Evolutionary conservation across 805 yeast species (phyloP).

Genomic region (Yarrowia sp.): DNA sequence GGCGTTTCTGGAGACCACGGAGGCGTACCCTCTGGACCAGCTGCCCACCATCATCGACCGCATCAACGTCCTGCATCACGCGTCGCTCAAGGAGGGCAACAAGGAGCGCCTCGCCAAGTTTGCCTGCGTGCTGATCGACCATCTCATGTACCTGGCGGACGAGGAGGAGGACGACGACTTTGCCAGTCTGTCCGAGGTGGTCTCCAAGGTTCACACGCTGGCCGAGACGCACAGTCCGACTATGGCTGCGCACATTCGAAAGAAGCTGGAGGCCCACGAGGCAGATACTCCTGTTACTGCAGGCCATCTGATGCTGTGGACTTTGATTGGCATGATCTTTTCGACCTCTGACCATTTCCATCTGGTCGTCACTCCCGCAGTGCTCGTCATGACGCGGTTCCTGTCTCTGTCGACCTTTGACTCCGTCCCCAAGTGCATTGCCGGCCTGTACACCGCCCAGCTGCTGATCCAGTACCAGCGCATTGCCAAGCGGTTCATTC

Average conservation of each 20-base stretch:
- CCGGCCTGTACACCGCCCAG: slow-evolving; percentile 67
- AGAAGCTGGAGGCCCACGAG: slow-evolving; percentile 49
- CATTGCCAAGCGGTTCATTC: slow-evolving; percentile 73
- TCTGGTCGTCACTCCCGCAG: slow-evolving; percentile 80
- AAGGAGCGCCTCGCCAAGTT: slow-evolving; percentile 68
- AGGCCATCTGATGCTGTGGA: slow-evolving; percentile 65
- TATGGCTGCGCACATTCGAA: slow-evolving; percentile 62
- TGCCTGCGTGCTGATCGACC: slow-evolving; percentile 61
- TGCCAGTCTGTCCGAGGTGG: slow-evolving; percentile 26
- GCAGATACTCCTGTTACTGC: slow-evolving; percentile 34
- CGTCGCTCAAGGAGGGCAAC: slow-evolving; percentile 77
- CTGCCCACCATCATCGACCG: slow-evolving; percentile 47
- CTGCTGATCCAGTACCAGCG: slow-evolving; percentile 70
- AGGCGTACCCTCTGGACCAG: not conserved
- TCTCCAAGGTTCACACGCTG: slow-evolving; percentile 49
- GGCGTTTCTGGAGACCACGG: slow-evolving; percentile 55
- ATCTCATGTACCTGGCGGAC: slow-evolving; percentile 52
- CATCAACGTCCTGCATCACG: slow-evolving; percentile 63
- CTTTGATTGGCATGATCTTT: slow-evolving; percentile 70
- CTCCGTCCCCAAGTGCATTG: slow-evolving; percentile 47
- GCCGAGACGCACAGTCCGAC: slow-evolving; percentile 64
- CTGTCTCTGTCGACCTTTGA: slow-evolving; percentile 52
- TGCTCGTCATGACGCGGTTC: slow-evolving; percentile 68
- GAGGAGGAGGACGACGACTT: slow-evolving; percentile 29
- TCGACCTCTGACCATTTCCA: slow-evolving; percentile 97